Percentiles rank a stretch among this genome's conserved stretches.
Conservation (phyloP, 306 rosid species). For the Vachellia pachyceras region DNA sequence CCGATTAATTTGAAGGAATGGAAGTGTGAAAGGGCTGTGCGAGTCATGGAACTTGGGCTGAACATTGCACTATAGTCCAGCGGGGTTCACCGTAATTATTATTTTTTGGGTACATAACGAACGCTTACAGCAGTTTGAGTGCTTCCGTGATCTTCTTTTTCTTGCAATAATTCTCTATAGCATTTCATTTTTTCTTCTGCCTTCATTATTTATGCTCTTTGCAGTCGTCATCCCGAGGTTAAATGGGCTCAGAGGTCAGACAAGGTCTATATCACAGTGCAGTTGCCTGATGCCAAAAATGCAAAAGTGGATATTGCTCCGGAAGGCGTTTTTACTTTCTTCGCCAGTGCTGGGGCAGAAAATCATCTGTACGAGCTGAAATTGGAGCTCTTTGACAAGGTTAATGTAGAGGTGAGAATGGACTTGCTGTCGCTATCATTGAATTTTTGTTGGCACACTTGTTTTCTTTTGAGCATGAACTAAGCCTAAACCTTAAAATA, state of each 20-base stretch:
- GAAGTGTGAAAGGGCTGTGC: too few relatives aligned
- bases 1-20: too few relatives aligned
- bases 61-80: not conserved
- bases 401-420: conserved; percentile 77
- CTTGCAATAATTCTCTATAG: not conserved
- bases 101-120: not conserved
- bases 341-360: conserved; percentile 77
- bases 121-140: not conserved
- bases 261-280: conserved; percentile 85
- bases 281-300: conserved; percentile 79
- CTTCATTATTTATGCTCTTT: not conserved
- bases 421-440: too few relatives aligned
- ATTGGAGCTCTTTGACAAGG: conserved; percentile 89
- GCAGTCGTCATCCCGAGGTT: conserved; percentile 97
- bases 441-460: too few relatives aligned
- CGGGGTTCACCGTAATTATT: not conserved
- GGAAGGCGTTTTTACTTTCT: conserved; percentile 71
- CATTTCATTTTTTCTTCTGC: not conserved
- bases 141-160: not conserved
- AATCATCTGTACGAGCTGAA: conserved; percentile 70
- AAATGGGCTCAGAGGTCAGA: conserved; percentile 98
- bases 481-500: too few relatives aligned
- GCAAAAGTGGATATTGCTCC: conserved; percentile 90
- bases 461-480: too few relatives aligned
- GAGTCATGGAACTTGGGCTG: too few relatives aligned